Percentiles rank a stretch among this genome's conserved stretches.
Conservation (phyloP, 2,329 filamentous ascomycete species). For the Purpureocillium takamizusanense region DNA sequence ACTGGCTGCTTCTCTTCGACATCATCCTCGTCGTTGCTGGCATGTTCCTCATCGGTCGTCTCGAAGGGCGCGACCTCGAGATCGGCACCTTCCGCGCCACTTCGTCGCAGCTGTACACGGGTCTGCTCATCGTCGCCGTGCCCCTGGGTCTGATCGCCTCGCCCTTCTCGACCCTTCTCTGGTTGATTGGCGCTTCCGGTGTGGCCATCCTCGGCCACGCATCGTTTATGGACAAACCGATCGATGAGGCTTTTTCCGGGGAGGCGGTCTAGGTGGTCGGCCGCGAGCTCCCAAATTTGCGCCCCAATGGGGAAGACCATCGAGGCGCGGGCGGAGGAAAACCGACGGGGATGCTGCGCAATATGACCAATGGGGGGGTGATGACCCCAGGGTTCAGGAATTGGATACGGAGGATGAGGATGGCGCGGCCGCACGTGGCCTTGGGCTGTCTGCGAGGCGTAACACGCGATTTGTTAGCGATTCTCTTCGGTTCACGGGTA, state of each 20-base stretch:
- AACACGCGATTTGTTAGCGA: conserved; percentile 48
- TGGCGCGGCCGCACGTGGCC: conserved; percentile 45
- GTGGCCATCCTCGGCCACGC: conserved; percentile 94
- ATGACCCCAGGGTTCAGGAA: conserved; percentile 50
- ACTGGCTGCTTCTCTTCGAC: conserved; percentile 79
- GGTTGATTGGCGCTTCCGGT: conserved; percentile 92
- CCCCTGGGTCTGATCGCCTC: conserved; percentile 80
- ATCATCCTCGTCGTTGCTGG: conserved; percentile 80
- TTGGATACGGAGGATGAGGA: conserved; percentile 52
- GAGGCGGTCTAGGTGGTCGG: conserved; percentile 99
- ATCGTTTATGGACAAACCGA: conserved; percentile 92
- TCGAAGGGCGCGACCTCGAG: conserved; percentile 81
- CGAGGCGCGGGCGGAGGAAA: conserved; percentile 70
- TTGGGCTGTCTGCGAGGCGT: conserved; percentile 35
- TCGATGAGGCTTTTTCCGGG: conserved; percentile 99
- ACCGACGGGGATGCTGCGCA: conserved; percentile 37
- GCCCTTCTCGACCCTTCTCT: conserved; percentile 76
- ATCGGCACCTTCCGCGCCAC: conserved; percentile 75
- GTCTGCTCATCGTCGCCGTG: conserved; percentile 71
- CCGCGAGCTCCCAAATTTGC: conserved; percentile 93
- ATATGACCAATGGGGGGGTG: conserved; percentile 22
- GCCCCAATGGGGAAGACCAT: conserved; percentile 99
- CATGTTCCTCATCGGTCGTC: conserved; percentile 85
- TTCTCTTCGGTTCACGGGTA: conserved; percentile 51
- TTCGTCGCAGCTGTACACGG: conserved; percentile 89